Conservation (phyloP, 495 filamentous ascomycete species). For the Penicillium verhagenii region DNA sequence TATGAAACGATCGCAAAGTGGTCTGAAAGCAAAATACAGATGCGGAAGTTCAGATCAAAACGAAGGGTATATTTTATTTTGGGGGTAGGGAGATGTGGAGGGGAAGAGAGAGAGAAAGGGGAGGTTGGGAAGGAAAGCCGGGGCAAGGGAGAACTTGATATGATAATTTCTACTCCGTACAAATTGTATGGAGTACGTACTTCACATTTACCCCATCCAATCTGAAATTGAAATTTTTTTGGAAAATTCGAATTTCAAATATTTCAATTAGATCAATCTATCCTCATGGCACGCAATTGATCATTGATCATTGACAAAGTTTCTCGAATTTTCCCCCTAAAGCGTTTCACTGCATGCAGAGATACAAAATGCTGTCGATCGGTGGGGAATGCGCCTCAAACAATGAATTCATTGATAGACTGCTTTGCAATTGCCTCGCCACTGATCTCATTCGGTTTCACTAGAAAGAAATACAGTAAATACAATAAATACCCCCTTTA, state of each 20-base stretch:
- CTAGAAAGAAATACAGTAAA: neutral
- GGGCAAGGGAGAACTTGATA: conserved; percentile 10
- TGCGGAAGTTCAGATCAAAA: neutral
- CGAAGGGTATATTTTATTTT: neutral
- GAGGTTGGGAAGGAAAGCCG: conserved; percentile 18
- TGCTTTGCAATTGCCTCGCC: neutral
- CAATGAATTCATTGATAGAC: neutral
- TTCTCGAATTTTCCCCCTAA: conserved; percentile 20
- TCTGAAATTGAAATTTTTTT: neutral
- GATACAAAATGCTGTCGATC: conserved; percentile 18
- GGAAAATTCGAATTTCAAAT: too few relatives aligned
- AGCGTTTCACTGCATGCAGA: conserved; percentile 27
- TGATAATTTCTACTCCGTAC: too few relatives aligned
- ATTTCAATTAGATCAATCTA: neutral
- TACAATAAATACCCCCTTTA: too few relatives aligned
- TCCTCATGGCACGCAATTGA: conserved; percentile 10
- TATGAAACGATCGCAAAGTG: neutral
- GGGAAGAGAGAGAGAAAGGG: conserved; percentile 8
- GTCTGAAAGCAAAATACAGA: neutral
- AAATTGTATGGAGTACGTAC: neutral
- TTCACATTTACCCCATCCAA: neutral
- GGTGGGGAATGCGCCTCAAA: conserved; percentile 18
- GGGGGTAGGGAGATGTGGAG: conserved; percentile 1
- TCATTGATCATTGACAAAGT: neutral
- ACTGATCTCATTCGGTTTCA: neutral